phyloP scores from a whole-genome alignment of 768 basidiomycete species.

The Daedaleopsis sinensis region DNA sequence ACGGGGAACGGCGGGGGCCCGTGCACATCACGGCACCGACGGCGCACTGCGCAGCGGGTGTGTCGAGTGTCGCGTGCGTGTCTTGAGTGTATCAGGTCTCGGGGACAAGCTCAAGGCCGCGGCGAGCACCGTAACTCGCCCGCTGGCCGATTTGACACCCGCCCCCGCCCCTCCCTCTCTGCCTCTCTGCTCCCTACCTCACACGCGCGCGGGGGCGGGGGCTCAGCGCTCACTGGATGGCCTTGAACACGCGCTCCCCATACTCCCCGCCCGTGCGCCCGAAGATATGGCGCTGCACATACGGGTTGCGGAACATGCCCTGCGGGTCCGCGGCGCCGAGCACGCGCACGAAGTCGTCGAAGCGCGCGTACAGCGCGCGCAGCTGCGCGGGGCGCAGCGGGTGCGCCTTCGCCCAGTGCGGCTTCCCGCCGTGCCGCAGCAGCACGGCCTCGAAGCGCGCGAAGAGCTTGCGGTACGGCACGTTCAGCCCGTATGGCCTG shows the following conservation, averaged over 20 bases:
- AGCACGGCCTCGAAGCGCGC: conserved; percentile 74
- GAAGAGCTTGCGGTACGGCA: conserved; percentile 83
- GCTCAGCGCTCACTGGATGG: conserved; percentile 25
- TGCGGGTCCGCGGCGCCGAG: conserved; percentile 70
- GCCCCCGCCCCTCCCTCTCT: no score
- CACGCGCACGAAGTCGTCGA: conserved; percentile 74
- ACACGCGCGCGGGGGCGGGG: not conserved
- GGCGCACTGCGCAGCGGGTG: no score
- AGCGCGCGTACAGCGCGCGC: conserved; percentile 74
- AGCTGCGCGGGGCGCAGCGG: conserved; percentile 64
- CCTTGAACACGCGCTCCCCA: conserved; percentile 52
- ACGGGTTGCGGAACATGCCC: conserved; percentile 86
- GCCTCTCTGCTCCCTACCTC: no score
- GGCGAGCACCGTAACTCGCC: no score
- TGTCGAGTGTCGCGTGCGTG: no score
- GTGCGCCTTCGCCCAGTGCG: conserved; percentile 98
- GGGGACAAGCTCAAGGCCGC: no score
- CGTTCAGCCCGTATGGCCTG: conserved; percentile 84
- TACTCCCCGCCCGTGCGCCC: conserved; percentile 51
- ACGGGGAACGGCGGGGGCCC: no score
- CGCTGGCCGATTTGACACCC: no score
- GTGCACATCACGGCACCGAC: no score
- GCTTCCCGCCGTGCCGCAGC: conserved; percentile 70
- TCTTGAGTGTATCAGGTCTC: no score
- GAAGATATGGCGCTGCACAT: conserved; percentile 85